Evolutionary conservation across 2,329 filamentous ascomycete species (phyloP), one percentile per base, ranked within the genome.

Genomic region (Fusarium sp.): DNA sequence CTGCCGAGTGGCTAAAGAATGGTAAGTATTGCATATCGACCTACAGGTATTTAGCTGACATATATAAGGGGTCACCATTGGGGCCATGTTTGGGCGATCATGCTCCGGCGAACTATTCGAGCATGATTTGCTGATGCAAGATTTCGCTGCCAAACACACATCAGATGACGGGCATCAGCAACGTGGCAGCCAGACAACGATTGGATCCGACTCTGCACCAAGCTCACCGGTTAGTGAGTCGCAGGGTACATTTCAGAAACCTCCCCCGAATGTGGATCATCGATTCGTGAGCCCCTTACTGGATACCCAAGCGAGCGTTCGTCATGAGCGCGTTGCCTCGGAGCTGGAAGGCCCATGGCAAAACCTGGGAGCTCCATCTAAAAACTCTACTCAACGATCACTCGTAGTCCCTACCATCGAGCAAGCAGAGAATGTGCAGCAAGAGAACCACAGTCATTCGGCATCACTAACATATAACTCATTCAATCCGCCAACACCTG

Each of bases 1-100:
- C 86, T 20, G 75, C 80, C 0, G 82, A 83, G 2, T 98, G 94
- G 94, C 62, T 83, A 6, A 83, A 83, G 33, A 84, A 90, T 65
- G 84, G 84, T 77, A 80, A 31, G 5, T 9, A 4, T 14, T n/a
- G 14, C 27, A 12, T 18, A 25, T 5, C 5, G 5, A 33, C 14
- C 11, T 31, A 20, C 15, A 27, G 29, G 22, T 9, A 3, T 31
- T 38, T 62, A n/a, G 72, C 25, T 29, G 1, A 54, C 17, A 9
- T n/a, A 7, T 5, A 7, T 6, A 35, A 84, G 86, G 77, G 2
- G 81, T 91, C 12, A 91, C 90, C 10, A 92, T 97, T 71, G 72
- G 83, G n/a, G 82, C 80, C 1, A 84, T 97, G 0, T 97, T 97
- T 75, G 93, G 93, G 0, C 80, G 89, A 27, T 82, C 90, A 33